Base-by-base conservation (phyloP, 352 stramenopile species). In the Phytopythium ostracodes region DNA sequence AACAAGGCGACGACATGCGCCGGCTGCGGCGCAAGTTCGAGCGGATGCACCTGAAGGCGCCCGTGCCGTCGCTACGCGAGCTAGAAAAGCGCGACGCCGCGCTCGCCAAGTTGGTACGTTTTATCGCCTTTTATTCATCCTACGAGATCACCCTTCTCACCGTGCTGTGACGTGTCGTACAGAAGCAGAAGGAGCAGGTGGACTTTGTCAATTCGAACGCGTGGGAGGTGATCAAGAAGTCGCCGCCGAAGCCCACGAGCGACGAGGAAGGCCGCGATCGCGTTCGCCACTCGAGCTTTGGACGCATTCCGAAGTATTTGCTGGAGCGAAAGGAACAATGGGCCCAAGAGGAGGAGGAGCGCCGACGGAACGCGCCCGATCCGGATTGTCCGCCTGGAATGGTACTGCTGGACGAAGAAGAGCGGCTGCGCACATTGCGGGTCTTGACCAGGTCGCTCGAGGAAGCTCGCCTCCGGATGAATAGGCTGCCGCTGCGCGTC, bases 361-460 rank as follows among this genome's bases (percentile, higher is more conserved):
- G 83, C 1, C 71, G 76, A 6, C 70, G 62, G 20, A 94, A 91
- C 52, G 70, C 77, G 15, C 86, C 86, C 0, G 89, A 97, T 63
- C 89, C 89, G 1, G 78, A 95, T 52, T 96, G 88, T 56, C 91
- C 90, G 9, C 81, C 78, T 12, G 90, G 91, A 1, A 97, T 97
- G 90, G 67, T 87, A 54, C 60, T 74, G 12, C 83, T 97, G 27
- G 80, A 81, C 33, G 87, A 97, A 56, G 81, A 89, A 12, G 88
- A 97, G 46, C 75, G 89, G 0, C 44, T 92, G 20, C 69, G 76
- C 1, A 96, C 88, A 5, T 64, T 96, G 11, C 40, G 57, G 8
- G 77, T 93, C 17, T 72, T 97, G 40, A 69, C 65, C 22, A 70
- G 90, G 33, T 94, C 77, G 15, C 65, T 89, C 17, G 71, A 76